Percentiles rank a stretch among this genome's conserved stretches.
Conservation (phyloP, 495 filamentous ascomycete species). For the Darksidea phi region DNA sequence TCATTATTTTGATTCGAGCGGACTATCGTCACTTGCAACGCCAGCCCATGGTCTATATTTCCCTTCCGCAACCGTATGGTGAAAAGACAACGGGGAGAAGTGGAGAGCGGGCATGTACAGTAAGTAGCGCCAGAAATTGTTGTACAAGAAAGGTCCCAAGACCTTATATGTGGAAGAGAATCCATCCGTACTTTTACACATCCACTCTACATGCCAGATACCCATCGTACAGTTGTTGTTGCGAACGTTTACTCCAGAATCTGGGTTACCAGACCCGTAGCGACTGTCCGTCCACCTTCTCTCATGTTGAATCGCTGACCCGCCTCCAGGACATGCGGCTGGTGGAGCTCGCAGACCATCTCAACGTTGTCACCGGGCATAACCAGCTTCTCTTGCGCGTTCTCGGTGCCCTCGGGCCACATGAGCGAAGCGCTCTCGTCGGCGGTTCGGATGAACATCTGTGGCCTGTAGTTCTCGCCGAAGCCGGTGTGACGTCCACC, state of each 20-base stretch:
- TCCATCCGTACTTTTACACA: background rate
- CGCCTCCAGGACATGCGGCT: conserved; percentile 79
- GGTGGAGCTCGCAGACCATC: conserved; percentile 79
- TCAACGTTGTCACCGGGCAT: conserved; percentile 99
- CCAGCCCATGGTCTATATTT: background rate
- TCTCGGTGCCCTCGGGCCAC: conserved; percentile 76
- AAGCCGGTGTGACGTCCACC: conserved; percentile 95
- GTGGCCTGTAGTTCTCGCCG: conserved; percentile 87
- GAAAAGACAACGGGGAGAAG: conserved; percentile 2
- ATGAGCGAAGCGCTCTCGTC: conserved; percentile 78
- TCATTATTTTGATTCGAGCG: no score
- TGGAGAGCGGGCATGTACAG: conserved; percentile 2
- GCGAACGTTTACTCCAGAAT: conserved; percentile 20
- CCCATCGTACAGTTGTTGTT: background rate
- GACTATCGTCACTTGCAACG: no score
- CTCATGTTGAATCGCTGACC: conserved; percentile 95
- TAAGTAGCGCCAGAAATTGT: background rate
- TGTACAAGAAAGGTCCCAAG: conserved; percentile 1
- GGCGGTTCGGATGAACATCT: conserved; percentile 91
- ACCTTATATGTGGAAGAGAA: background rate
- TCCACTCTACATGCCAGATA: background rate
- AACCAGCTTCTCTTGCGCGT: conserved; percentile 67
- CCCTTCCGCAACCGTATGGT: background rate
- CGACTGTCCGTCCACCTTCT: conserved; percentile 73
- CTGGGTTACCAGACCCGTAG: conserved; percentile 34